Conservation (phyloP, 73 alveolate genomes). For the Halteria grandinella region DNA sequence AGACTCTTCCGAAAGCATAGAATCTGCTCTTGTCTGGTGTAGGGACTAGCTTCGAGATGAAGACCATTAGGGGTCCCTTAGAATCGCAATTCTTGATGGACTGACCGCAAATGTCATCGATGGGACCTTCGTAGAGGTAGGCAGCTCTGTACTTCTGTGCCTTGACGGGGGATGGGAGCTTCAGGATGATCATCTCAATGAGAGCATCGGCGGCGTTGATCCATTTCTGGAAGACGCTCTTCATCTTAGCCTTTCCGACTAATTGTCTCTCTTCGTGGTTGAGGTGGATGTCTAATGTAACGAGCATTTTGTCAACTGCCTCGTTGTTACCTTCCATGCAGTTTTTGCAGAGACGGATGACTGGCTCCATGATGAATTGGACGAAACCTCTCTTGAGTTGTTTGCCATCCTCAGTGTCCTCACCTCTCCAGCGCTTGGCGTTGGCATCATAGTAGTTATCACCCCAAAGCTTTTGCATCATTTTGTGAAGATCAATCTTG, state of each 20-base stretch:
- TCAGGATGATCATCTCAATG: conserved; percentile 97
- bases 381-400: conserved; percentile 94
- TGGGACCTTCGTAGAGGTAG: conserved; percentile 98
- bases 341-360: conserved; percentile 88
- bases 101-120: conserved; percentile 96
- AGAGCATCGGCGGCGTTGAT: conserved; percentile 98
- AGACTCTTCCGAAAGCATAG: conserved; percentile 99
- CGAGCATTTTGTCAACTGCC: conserved; percentile 84
- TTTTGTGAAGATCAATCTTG: conserved; percentile 89
- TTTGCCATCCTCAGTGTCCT: conserved; percentile 84
- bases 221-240: conserved; percentile 87
- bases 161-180: conserved; percentile 97
- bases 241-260: conserved; percentile 71
- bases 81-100: conserved; percentile 97
- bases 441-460: conserved; percentile 98
- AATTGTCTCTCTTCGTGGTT: conserved; percentile 73
- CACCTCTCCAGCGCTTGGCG: conserved; percentile 94
- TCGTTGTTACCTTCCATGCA: conserved; percentile 92
- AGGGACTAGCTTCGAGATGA: conserved; percentile 99
- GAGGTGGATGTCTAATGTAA: conserved; percentile 71
- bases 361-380: conserved; percentile 96
- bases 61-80: conserved; percentile 98
- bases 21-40: conserved; percentile 98
- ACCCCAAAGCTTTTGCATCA: conserved; percentile 98
- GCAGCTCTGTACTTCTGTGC: conserved; percentile 98